Evolutionary conservation across 306 rosid genomes (phyloP), one percentile per base, ranked within the genome.

Genomic region (Fagus crenata): DNA sequence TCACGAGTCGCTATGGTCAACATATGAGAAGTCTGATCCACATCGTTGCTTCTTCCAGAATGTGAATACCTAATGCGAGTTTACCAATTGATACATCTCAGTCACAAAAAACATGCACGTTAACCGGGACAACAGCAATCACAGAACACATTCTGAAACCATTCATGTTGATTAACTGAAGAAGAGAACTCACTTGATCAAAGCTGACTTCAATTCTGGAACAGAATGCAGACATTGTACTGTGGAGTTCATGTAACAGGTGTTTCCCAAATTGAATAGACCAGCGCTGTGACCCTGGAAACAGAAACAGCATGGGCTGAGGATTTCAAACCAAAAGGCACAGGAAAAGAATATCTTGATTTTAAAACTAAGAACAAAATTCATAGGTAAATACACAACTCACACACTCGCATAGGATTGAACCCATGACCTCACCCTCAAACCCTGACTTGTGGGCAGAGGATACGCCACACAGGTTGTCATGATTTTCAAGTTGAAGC

Each of bases 231-330:
- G 93, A 76, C 99, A 96, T 81, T 96, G 99, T 68, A 96, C 64
- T 59, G 99, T 96, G 82, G 99, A 96, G 85, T 92, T 96, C 99
- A 96, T 96, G 76, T 96, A 96, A 84, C 99, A 96, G 3, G 99
- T 96, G 82, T 96, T 87, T 77, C 99, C 99, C 96, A 96, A 78
- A 80, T 96, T 96, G 83, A 89, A 96, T 61, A 96, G 89, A 77
- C 99, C 99, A 69, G 99, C 93, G 77, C 90, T 81, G 69, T 96
- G 89, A 81, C 99, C 99, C 99, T 96, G 84, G 71, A 83, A 78
- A 61, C 51, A 70, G 9, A 68, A 73, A 53, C 32, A 39, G 63
- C 73, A 35, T 18, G 18, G 70, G 56, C 15, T 53, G 64, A 75
- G 40, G 68, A 64, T 71, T 60, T 67, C 13, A 32, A 71, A 32